These are phyloP conservation scores for Blastobotrys elegans DNA, from an alignment of 1,139 yeast genomes.

Conservation along the genomic window DNA sequence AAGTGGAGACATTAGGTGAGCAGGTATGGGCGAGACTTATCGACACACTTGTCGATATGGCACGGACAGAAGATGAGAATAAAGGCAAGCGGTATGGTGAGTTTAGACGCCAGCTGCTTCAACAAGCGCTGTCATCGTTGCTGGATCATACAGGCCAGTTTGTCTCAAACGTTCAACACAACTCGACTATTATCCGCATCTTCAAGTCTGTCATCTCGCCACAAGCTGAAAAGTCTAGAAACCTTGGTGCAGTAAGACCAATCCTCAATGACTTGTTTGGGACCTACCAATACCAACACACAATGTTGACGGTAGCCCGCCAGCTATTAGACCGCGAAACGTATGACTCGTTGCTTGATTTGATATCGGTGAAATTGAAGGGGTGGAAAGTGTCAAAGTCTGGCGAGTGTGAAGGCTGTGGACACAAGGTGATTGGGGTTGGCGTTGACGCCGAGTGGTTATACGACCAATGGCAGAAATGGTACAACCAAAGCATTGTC, in stretches of 20 bases:
- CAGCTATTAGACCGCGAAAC: slow-evolving; percentile 52
- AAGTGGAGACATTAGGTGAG: slow-evolving; percentile 17
- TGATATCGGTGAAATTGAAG: slow-evolving; percentile 39
- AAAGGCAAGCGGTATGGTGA: slow-evolving; percentile 4
- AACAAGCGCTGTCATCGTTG: slow-evolving; percentile 24
- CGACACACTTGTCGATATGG: slow-evolving; percentile 28
- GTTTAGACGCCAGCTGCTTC: slow-evolving; percentile 22
- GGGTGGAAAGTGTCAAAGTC: slow-evolving; percentile 58
- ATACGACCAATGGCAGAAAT: slow-evolving; percentile 32
- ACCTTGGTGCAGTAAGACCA: slow-evolving; percentile 44
- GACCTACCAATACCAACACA: slow-evolving; percentile 60
- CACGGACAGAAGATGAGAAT: slow-evolving; percentile 11
- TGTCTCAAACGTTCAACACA: slow-evolving; percentile 12
- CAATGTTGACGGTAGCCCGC: slow-evolving; percentile 50
- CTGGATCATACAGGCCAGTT: slow-evolving; percentile 21
- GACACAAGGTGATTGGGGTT: slow-evolving; percentile 59
- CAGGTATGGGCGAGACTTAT: slow-evolving; percentile 30
- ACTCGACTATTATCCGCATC: slow-evolving; percentile 26
- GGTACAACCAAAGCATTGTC: slow-evolving; percentile 17
- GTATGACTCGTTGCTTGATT: slow-evolving; percentile 40
- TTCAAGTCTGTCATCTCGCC: slow-evolving; percentile 27
- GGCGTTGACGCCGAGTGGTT: slow-evolving; percentile 41
- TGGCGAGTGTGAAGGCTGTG: slow-evolving; percentile 66
- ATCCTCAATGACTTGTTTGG: slow-evolving; percentile 59
- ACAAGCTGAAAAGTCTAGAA: slow-evolving; percentile 19